Evolutionary conservation across 1,284 basidiomycete genomes (phyloP).

Genomic region (Rhodotorula sp.): DNA sequence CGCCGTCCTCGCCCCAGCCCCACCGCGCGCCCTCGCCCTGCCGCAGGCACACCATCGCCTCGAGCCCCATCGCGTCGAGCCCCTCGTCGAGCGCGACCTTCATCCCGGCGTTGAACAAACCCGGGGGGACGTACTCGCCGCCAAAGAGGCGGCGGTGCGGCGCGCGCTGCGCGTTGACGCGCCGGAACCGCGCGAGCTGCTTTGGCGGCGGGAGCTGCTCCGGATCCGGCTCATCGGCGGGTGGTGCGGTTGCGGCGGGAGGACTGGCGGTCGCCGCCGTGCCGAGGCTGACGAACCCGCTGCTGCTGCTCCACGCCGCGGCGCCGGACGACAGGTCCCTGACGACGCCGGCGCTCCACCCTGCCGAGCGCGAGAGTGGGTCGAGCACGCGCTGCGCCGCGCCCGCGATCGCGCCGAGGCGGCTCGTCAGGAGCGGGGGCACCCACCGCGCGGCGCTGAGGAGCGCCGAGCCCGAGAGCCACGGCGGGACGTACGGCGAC

Average conservation of each 20-base stretch:
- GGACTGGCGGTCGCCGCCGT: neutral
- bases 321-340: neutral
- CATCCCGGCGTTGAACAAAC: slow-evolving; percentile 16
- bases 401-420: slow-evolving; percentile 7
- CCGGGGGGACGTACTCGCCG: slow-evolving; percentile 6
- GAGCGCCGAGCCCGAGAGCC: slow-evolving; percentile 7
- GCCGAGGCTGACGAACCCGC: neutral
- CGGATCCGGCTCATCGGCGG: neutral
- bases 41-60: slow-evolving; percentile 30
- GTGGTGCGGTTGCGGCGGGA: neutral
- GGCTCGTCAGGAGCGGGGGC: slow-evolving; percentile 8
- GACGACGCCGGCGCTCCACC: slow-evolving; percentile 3
- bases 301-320: neutral
- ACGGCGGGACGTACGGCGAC: slow-evolving; percentile 23
- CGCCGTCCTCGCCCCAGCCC: slow-evolving; percentile 17
- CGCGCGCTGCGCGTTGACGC: slow-evolving; percentile 3
- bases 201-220: neutral
- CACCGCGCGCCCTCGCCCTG: slow-evolving; percentile 21
- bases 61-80: slow-evolving; percentile 25
- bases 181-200: slow-evolving; percentile 7
- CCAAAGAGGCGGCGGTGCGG: slow-evolving; percentile 12
- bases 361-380: neutral
- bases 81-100: slow-evolving; percentile 12
- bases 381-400: neutral
- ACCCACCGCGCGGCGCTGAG: slow-evolving; percentile 20